A percentile compares a stretch with the other conserved stretches of the same genome.
Conservation (phyloP, 768 basidiomycete species). For the Tricholomella constricta region DNA sequence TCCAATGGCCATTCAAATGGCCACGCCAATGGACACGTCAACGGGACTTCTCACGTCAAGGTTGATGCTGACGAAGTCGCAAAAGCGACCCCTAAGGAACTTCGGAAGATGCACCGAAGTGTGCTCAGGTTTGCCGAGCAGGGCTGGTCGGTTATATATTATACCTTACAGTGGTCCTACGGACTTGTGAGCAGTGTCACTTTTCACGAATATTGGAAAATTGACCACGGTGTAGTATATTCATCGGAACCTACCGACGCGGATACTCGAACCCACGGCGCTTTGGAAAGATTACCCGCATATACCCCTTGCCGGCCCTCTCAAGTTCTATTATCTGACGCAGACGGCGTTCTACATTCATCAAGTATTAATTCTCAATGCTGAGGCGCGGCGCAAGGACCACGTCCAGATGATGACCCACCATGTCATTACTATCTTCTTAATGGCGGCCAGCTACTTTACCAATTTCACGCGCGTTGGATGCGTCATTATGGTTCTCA, state of each 20-base stretch:
- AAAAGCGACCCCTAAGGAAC: constrained; percentile 41
- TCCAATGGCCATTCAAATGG: constrained; percentile 29
- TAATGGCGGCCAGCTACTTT: constrained; percentile 78
- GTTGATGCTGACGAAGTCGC: constrained; percentile 22
- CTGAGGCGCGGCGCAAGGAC: constrained; percentile 90
- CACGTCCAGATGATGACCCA: constrained; percentile 96
- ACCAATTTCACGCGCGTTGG: constrained; percentile 89
- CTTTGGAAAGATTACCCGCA: constrained; percentile 88
- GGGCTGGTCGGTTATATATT: constrained; percentile 88
- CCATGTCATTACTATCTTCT: constrained; percentile 83
- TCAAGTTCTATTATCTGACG: constrained; percentile 89
- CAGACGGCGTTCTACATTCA: constrained; percentile 91
- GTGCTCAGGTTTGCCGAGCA: constrained; percentile 94
- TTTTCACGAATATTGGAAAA: constrained; percentile 15
- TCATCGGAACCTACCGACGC: constrained; percentile 69
- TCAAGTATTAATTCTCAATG: constrained; percentile 88
- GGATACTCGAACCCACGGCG: constrained; percentile 58
- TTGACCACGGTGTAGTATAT: constrained; percentile 63
- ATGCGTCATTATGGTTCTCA: constrained; percentile 84
- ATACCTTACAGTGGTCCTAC: constrained; percentile 69
- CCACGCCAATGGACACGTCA: constrained; percentile 26
- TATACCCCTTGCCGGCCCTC: constrained; percentile 68
- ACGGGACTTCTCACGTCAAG: constrained; percentile 38
- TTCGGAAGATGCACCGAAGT: constrained; percentile 64
- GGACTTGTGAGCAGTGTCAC: constrained; percentile 71